Evolutionary conservation across 805 yeast species (phyloP).

Genomic region (Yarrowia yakushimensis): DNA sequence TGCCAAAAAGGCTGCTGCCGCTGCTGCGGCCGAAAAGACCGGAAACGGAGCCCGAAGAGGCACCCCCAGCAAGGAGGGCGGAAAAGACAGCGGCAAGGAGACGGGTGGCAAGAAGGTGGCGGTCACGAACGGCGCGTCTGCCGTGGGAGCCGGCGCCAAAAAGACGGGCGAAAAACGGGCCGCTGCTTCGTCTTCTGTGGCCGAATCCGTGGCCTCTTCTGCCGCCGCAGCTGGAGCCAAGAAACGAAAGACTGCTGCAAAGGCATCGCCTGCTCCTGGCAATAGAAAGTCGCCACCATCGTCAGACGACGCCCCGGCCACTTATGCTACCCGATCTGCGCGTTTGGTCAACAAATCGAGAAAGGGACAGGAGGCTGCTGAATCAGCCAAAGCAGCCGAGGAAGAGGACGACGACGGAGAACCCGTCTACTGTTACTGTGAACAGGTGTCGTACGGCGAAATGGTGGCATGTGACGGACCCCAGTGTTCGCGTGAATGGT

Average conservation of each 20-base stretch:
- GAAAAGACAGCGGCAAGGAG: conserved; percentile 1
- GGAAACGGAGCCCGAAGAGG: conserved; percentile 13
- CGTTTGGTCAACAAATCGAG: conserved; percentile 20
- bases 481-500: conserved; percentile 90
- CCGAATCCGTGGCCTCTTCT: background rate
- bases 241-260: conserved; percentile 2
- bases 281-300: conserved; percentile 12
- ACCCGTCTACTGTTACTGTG: conserved; percentile 92
- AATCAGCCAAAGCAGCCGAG: conserved; percentile 17
- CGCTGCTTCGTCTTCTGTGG: background rate
- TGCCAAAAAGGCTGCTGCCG: conserved; percentile 64
- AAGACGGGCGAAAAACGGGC: conserved; percentile 2
- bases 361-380: conserved; percentile 16
- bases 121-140: background rate
- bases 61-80: conserved; percentile 6
- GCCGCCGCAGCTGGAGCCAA: background rate
- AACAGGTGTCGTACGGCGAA: conserved; percentile 95
- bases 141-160: background rate
- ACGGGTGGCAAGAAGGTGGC: background rate
- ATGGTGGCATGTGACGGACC: conserved; percentile 99
- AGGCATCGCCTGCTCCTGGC: background rate
- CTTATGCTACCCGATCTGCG: background rate
- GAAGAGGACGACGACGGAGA: conserved; percentile 47
- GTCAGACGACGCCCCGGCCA: conserved; percentile 16
- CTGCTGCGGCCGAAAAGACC: conserved; percentile 30